A percentile compares a stretch with the other conserved stretches of the same genome.
Conservation (phyloP, 805 yeast species). For the Candida coquimbonensis region DNA sequence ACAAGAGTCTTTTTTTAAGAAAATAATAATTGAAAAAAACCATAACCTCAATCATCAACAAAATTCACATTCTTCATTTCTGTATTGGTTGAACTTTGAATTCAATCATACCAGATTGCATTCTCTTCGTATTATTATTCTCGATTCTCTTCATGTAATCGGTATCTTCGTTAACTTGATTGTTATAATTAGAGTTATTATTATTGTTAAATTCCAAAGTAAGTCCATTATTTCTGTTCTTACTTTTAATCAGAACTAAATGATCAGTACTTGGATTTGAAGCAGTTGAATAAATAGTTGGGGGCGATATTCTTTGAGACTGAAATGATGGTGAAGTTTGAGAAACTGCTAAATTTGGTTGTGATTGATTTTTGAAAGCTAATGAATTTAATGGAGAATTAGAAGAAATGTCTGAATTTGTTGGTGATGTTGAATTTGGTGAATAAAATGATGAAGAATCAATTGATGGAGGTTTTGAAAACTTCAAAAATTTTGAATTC, state of each 20-base stretch:
- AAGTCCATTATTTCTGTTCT: neutral
- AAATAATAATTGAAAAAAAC: too few species aligned
- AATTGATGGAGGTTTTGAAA: conserved; percentile 20
- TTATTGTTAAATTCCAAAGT: neutral
- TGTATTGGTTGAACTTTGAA: conserved; percentile 5
- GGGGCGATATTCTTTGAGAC: conserved; percentile 13
- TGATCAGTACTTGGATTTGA: conserved; percentile 3
- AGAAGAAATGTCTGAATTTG: conserved; percentile 19
- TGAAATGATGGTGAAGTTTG: conserved; percentile 15
- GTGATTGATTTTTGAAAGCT: neutral
- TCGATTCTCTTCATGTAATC: neutral
- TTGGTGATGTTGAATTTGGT: conserved; percentile 18
- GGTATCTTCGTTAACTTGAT: neutral
- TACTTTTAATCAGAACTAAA: neutral
- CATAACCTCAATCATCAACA: neutral
- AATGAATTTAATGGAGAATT: conserved; percentile 15
- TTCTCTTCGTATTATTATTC: conserved; percentile 4
- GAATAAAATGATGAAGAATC: conserved; percentile 16
- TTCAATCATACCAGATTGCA: conserved; percentile 16
- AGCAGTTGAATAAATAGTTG: conserved; percentile 4
- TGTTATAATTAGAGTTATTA: too few species aligned
- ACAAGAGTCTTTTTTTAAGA: too few species aligned
- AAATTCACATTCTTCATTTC: neutral
- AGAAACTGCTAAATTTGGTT: neutral
- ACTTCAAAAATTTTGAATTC: conserved; percentile 11